Percentiles rank a stretch among this genome's conserved stretches.
These are phyloP conservation scores for Fusarium fujikuroi DNA, from an alignment of 2,329 filamentous ascomycete species.

Conservation along the genomic window DNA sequence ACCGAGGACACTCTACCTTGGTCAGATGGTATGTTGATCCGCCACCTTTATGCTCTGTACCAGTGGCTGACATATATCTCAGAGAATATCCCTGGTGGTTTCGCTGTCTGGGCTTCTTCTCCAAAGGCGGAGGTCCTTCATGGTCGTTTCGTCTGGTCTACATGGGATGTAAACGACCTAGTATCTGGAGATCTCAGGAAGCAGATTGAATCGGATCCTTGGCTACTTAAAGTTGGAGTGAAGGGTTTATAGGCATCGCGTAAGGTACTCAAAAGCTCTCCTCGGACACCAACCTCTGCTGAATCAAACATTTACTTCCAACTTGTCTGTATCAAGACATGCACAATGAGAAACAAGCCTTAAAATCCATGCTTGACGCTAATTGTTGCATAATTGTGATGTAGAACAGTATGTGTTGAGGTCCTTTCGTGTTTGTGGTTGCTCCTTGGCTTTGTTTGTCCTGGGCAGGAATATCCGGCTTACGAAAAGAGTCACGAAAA, in stretches of 20 bases:
- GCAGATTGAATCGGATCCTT: slow-evolving; percentile 26
- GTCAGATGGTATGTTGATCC: slow-evolving; percentile 20
- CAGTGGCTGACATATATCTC: accelerated
- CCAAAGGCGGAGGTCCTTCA: slow-evolving; percentile 58
- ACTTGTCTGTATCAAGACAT: too few species aligned
- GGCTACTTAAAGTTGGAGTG: slow-evolving; percentile 41
- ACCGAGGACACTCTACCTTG: slow-evolving; percentile 37
- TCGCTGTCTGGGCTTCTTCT: slow-evolving; percentile 54
- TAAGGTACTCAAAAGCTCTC: too few species aligned
- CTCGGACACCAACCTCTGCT: too few species aligned
- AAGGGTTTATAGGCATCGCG: slow-evolving; percentile 15
- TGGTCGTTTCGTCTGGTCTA: slow-evolving; percentile 59
- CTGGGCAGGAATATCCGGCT: too few species aligned
- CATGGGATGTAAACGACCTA: slow-evolving; percentile 63
- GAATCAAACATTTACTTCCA: too few species aligned
- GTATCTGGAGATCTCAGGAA: slow-evolving; percentile 6
- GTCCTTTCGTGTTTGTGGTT: too few species aligned
- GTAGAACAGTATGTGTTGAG: too few species aligned
- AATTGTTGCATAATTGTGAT: too few species aligned
- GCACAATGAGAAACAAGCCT: too few species aligned
- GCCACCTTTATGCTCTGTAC: accelerated
- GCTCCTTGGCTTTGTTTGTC: too few species aligned
- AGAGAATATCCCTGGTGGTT: slow-evolving; percentile 55
- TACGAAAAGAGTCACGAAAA: too few species aligned
- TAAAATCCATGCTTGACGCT: too few species aligned